phyloP scores from a whole-genome alignment of 495 filamentous ascomycete genomes.

The Cercophora newfieldiana region DNA sequence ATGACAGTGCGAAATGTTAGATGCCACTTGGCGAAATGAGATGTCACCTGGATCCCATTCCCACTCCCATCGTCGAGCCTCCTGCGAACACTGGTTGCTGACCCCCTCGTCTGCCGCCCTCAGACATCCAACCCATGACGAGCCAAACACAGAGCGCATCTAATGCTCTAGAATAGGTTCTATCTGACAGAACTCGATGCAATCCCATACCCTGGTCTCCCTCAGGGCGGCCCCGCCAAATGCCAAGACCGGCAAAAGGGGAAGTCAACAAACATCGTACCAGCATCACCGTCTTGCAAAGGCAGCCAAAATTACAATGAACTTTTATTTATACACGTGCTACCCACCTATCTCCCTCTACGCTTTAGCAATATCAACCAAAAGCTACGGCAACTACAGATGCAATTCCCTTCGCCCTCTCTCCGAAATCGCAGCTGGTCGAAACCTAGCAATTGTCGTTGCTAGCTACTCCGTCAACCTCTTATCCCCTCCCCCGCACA shows the following conservation, averaged over 20 bases:
- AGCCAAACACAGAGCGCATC: too few species aligned
- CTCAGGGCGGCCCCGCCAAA: neutral
- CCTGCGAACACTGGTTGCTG: too few species aligned
- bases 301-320: neutral
- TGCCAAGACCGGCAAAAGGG: conserved; percentile 1
- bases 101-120: too few species aligned
- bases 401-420: neutral
- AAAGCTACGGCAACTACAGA: neutral
- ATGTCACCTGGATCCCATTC: too few species aligned
- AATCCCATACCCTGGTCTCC: neutral
- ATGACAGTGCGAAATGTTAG: too few species aligned
- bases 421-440: neutral
- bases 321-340: neutral
- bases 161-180: too few species aligned
- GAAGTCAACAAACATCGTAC: conserved; percentile 3
- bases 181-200: too few species aligned
- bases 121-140: too few species aligned
- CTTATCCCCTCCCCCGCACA: neutral
- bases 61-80: too few species aligned
- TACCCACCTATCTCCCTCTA: neutral
- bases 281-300: neutral
- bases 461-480: neutral
- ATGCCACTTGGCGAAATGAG: too few species aligned
- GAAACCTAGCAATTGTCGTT: too few species aligned
- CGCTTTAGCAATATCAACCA: neutral